phyloP scores from a whole-genome alignment of 1,139 yeast species.

The Geotrichum histeridarum region DNA sequence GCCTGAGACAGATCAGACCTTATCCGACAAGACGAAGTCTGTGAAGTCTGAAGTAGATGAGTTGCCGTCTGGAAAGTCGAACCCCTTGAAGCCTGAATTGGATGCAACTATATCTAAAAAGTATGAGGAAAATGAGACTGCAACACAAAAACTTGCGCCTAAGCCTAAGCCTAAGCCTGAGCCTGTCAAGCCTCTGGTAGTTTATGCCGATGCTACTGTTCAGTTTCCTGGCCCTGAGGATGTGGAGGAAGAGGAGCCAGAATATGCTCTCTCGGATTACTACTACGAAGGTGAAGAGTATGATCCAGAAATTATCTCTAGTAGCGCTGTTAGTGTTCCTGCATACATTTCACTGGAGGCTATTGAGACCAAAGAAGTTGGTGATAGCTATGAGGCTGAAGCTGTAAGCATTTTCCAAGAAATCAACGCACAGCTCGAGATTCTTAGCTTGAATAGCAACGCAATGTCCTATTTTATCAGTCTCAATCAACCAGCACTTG shows the following conservation, averaged over 20 bases:
- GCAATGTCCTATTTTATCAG: conserved; percentile 7
- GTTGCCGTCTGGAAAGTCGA: not conserved
- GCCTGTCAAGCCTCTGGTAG: not conserved
- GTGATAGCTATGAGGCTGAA: conserved; percentile 14
- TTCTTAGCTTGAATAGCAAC: conserved; percentile 12
- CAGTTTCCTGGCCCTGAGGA: conserved; percentile 14
- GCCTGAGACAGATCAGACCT: too few species aligned
- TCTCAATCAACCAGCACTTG: conserved; percentile 11
- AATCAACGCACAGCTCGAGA: conserved; percentile 24
- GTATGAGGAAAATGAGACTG: not conserved
- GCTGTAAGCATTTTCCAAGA: conserved; percentile 19
- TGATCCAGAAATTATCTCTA: conserved; percentile 1
- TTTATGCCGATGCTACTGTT: not conserved
- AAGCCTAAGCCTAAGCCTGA: conserved; percentile 6
- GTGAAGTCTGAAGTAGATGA: not conserved
- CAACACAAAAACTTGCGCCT: not conserved
- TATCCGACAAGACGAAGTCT: too few species aligned
- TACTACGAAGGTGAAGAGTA: conserved; percentile 15
- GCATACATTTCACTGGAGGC: conserved; percentile 13
- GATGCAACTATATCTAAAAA: not conserved
- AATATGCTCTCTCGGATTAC: conserved; percentile 14
- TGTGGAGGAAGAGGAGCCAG: not conserved
- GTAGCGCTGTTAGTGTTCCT: conserved; percentile 8
- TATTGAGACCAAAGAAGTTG: conserved; percentile 1
- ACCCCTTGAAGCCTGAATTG: not conserved